Base-by-base conservation (phyloP, 768 basidiomycete species). In the Amanita rimosa region DNA sequence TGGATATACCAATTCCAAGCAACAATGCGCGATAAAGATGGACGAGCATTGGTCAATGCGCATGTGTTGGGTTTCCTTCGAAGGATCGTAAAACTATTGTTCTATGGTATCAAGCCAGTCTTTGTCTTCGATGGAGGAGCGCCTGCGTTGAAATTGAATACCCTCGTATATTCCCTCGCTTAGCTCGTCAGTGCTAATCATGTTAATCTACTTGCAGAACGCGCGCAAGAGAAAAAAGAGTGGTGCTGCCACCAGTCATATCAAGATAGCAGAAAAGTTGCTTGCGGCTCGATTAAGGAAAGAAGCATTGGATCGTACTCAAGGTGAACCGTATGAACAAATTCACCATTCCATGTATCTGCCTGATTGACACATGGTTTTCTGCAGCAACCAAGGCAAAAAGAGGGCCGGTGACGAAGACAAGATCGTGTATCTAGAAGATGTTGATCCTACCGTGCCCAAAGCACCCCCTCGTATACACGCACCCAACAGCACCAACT, bases 1-100 rank as follows among this genome's bases (percentile, higher is more conserved):
- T 99, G 96, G 96, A 82, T 99, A 47, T 99, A 99, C 64, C 96
- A 99, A 64, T 99, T 99, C 60, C 95, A 98, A 67, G 94, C 95
- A 17, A 97, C 96, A 7, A 97, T 98, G 94, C 81, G 96, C 19
- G 94, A 95, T 65, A 97, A 92, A 60, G 92, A 97, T 51, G 96
- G 96, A 22, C 80, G 83, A 19, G 88, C 77, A 10, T 68, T 99
- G 38, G 78, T 85, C 46, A 97, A 97, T 59, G 94, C 95, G 1
- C 96, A 97, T 66, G 82, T 99, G 13, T 68, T 98, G 38, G 93
- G 95, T 49, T 89, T 89, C 64, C 67, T 90, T 38, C 76, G 95
- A 26, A 78, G 96, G 1, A 96, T 98, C 50, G 82, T 83, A 65
- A 98, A 98, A 65, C 74, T 99, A 26, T 67, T 99, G 37, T 98